Evolutionary conservation across 2,329 filamentous ascomycete species (phyloP), one percentile per base, ranked within the genome.

Genomic region (Acarospora socialis): DNA sequence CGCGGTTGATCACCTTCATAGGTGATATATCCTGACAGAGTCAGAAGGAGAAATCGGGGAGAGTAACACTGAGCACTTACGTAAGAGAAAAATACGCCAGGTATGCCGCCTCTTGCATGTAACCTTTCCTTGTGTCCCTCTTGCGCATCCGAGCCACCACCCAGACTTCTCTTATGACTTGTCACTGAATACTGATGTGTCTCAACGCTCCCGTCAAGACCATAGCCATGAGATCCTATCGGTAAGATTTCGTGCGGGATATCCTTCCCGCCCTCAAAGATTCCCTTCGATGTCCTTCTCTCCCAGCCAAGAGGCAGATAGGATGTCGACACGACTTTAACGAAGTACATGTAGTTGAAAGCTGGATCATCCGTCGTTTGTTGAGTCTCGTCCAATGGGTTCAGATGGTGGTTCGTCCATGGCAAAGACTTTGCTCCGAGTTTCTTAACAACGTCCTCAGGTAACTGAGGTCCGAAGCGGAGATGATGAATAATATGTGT

Each of bases 1-100:
- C 92, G 34, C 86, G 79, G 64, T 98, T 98, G 59, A 98, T 80
- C 39, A 98, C 87, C 63, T 95, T 98, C 90, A 98, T 98, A 4
- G 90, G 90, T 2, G 87, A 95, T 55, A 98, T 98, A 48, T 98
- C 90, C 80, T 86, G 33, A 21, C 30, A 21, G 1, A 22, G 12
- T 3, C 26, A 8, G 28, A 48, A 33, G 55, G 49, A 25, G 6
- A 6, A 3, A 5, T 39, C 36, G 17, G 26, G 27, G 5, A 27
- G 12, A 10, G 24, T n/a, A 13, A n/a, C 7, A 21, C 16, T 3
- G 9, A 18, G 21, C 19, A 71, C 79, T 70, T 65, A 86, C 81
- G 48, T 98, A 98, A 43, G 84, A 92, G 63, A 98, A 95, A 65
- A 98, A 98, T 9, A 98, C 86, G 25, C 90, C 90, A 1, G 90